Base-by-base conservation (phyloP, 192 early-diverging fungal genomes). In the Backusella liffmaniae region DNA sequence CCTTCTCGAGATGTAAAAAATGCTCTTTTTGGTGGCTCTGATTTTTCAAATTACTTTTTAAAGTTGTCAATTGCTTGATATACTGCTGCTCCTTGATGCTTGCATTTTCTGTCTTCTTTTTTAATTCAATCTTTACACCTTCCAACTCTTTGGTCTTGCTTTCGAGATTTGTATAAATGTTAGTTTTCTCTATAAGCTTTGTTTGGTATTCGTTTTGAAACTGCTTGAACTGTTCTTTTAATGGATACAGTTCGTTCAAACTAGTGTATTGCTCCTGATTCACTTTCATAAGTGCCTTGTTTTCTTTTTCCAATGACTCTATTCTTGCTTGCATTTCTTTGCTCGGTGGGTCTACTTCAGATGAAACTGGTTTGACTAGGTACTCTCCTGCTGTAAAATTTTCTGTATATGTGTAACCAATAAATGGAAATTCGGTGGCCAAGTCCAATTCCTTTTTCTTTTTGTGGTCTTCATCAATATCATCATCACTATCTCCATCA, bases 391-490 rank as follows among this genome's bases (percentile, higher is more conserved):
- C 4, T 74, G 39, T 46, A 44, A 10, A 42, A 4, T 18, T 51
- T 41, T 73, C 7, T 21, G 93, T 94, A 75, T 94, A 97, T 9
- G 39, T 44, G 42, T 67, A 67, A 4, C 96, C 96, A 41, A 97
- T 89, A 76, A 96, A 97, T 6, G 94, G 92, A 26, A 96, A 85
- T 73, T 93, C 91, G 79, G 92, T 62, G 67, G 85, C 70, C 68
- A 79, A 81, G 36, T 83, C 84, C 26, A 85, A 91, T 68, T 90
- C 83, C 23, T 95, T 39, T 39, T 39, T 10, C 9, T 39, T 12
- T 10, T 39, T 94, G 67, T 91, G 18, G 3, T 69, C 39, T 3
- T 42, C 68, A 5, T 44, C 70, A 15, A 44, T 41, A 29, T 44
- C 41, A 30, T 71, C 69, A 6, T 34, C 69, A 6, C 39, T 41